phyloP scores from a whole-genome alignment of 345 rosid genomes.

The Eucalyptus rudis region DNA sequence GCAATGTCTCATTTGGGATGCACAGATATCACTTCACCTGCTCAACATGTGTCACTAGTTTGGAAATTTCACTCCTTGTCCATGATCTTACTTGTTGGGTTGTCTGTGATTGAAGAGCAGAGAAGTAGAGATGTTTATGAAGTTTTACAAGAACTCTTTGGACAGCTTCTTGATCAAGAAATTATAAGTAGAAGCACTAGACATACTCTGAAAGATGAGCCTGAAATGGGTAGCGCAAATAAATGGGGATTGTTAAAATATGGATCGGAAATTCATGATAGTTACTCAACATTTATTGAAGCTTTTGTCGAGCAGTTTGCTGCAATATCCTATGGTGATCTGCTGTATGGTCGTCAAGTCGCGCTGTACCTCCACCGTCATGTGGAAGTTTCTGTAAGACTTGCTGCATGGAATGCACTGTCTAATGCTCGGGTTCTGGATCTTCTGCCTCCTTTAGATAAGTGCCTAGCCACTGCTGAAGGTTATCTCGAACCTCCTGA shows the following conservation, averaged over 20 bases:
- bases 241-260: slow-evolving; percentile 37
- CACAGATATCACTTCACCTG: slow-evolving; percentile 23
- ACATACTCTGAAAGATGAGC: neutral
- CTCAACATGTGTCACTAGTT: slow-evolving; percentile 42
- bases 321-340: slow-evolving; percentile 73
- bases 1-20: slow-evolving; percentile 31
- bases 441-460: slow-evolving; percentile 64
- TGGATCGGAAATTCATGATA: slow-evolving; percentile 58
- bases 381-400: slow-evolving; percentile 54
- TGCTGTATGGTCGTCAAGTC: slow-evolving; percentile 63
- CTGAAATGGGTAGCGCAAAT: slow-evolving; percentile 1
- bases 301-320: slow-evolving; percentile 72
- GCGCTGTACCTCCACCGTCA: slow-evolving; percentile 54
- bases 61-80: slow-evolving; percentile 92
- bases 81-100: slow-evolving; percentile 47
- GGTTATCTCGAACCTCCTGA: slow-evolving; percentile 80
- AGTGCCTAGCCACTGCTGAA: slow-evolving; percentile 49
- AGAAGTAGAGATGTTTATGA: slow-evolving; percentile 47
- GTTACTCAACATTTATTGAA: slow-evolving; percentile 62
- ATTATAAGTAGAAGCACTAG: neutral
- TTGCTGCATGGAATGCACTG: slow-evolving; percentile 63
- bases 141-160: slow-evolving; percentile 64
- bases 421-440: slow-evolving; percentile 63
- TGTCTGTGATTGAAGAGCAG: slow-evolving; percentile 66
- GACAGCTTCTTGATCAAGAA: slow-evolving; percentile 44